Evolutionary conservation across 2,329 filamentous ascomycete genomes (phyloP), one percentile per base, ranked within the genome.

Genomic region (Talaromyces pinophilus): DNA sequence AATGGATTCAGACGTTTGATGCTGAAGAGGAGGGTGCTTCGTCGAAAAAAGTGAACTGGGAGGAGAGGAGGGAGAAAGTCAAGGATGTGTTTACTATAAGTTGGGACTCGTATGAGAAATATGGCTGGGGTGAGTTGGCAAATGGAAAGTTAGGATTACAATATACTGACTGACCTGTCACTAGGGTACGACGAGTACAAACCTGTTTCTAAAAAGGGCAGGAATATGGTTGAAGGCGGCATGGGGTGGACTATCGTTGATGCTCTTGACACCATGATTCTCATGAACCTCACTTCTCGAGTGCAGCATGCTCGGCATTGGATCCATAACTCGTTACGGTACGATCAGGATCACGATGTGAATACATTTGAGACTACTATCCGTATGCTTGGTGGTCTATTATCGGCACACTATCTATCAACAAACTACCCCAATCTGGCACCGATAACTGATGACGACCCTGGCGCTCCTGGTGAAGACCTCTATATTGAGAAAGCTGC

Each of bases 241-340:
- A 85, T 99, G 79, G 95, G 95, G 35, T 99, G 96, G 95, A 98
- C 98, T 74, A 97, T 99, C 69, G 90, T 99, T 66, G 95, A 99
- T 80, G 89, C 94, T 13, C 83, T 99, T 69, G 95, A 99, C 78
- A 99, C 95, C 0, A 87, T 98, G 85, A 99, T 99, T 82, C 84
- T 99, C 68, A 99, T 99, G 95, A 98, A 98, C 77, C 84, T 97
- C 70, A 98, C 94, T 15, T 90, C 88, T 38, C 89, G 93, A 68
- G 85, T 99, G 46, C 85, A 88, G 44, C 89, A 96, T 74, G 94
- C 95, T 33, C 86, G 94, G 65, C 87, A 96, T 75, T 99, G 95
- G 95, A 88, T 99, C 59, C 85, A 91, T 1, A 89, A 88, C 4
- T 88, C 88, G 7, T 80, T 98, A 69, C 89, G 88, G 11, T 98